Conservation (phyloP, 352 stramenopile genomes). For the Elongisporangium anandrum region DNA sequence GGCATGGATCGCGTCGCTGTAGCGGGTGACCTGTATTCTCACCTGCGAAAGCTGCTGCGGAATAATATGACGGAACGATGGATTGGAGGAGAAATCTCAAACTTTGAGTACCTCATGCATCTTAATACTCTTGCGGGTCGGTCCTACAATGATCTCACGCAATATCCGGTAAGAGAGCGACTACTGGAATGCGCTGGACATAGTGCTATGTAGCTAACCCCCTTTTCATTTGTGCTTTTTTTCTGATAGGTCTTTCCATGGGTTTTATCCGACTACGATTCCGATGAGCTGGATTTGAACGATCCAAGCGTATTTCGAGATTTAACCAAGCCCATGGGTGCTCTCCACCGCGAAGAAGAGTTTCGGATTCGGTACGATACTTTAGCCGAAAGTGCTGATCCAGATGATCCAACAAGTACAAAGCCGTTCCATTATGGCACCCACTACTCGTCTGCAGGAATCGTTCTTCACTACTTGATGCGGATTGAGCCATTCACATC, state of each 20-base stretch:
- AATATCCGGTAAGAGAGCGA: constrained; percentile 87
- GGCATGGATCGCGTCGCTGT: constrained; percentile 48
- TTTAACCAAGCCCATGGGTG: constrained; percentile 96
- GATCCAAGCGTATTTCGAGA: constrained; percentile 92
- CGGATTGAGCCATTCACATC: constrained; percentile 95
- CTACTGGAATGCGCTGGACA: neutral
- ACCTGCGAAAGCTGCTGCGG: constrained; percentile 58
- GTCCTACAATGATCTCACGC: constrained; percentile 97
- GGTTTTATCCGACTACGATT: constrained; percentile 96
- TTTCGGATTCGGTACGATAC: constrained; percentile 69
- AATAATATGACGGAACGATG: constrained; percentile 80
- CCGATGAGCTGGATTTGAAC: constrained; percentile 90
- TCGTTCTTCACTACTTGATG: constrained; percentile 98
- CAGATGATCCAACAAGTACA: constrained; percentile 38
- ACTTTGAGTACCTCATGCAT: constrained; percentile 97
- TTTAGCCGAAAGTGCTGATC: constrained; percentile 32
- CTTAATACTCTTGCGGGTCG: constrained; percentile 95
- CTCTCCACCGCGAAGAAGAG: constrained; percentile 89
- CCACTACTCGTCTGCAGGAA: constrained; percentile 87
- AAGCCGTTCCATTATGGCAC: constrained; percentile 96
- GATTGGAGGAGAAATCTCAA: constrained; percentile 65
- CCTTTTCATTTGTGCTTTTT: neutral
- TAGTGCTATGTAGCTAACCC: neutral
- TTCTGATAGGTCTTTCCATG: constrained; percentile 91
- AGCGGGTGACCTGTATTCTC: constrained; percentile 55